These are phyloP conservation scores for Xylaria sp. DNA, from an alignment of 495 filamentous ascomycete species.

Conservation along the genomic window DNA sequence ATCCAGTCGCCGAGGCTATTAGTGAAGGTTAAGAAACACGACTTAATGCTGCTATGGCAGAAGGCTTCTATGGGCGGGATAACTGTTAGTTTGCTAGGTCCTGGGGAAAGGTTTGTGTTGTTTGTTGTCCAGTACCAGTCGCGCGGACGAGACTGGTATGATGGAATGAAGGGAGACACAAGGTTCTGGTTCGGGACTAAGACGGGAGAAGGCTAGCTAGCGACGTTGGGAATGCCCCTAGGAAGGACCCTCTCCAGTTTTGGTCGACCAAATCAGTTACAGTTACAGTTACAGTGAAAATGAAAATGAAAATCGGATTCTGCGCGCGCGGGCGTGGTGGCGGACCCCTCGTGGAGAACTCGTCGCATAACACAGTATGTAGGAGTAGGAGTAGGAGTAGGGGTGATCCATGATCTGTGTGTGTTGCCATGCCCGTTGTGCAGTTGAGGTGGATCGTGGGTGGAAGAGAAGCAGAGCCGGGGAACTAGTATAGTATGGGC, in stretches of 20 bases:
- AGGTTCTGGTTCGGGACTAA: conserved; percentile 28
- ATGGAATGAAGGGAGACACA: conserved; percentile 45
- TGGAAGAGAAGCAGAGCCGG: conserved; percentile 31
- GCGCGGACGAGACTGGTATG: conserved; percentile 27
- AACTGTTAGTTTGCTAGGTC: conserved; percentile 25
- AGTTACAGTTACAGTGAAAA: no score
- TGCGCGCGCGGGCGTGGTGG: conserved; percentile 45
- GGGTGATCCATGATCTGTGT: conserved; percentile 35
- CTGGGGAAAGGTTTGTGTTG: conserved; percentile 30
- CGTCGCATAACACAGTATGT: conserved; percentile 37
- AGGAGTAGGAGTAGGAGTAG: no score
- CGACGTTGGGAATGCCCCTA: conserved; percentile 33
- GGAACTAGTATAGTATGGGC: conserved; percentile 29
- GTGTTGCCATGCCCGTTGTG: conserved; percentile 30
- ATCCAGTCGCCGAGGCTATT: neutral
- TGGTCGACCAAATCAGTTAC: conserved; percentile 28
- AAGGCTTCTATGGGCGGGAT: conserved; percentile 18
- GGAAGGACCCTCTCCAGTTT: conserved; percentile 26
- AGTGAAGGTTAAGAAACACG: conserved; percentile 8
- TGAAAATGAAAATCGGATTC: neutral
- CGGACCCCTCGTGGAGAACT: conserved; percentile 55
- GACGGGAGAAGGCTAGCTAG: conserved; percentile 32
- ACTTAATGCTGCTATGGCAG: conserved; percentile 20
- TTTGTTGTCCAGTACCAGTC: conserved; percentile 34
- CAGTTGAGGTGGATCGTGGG: conserved; percentile 17